These are phyloP conservation scores for Venturia effusa DNA, from an alignment of 2,329 filamentous ascomycete species.

Conservation along the genomic window DNA sequence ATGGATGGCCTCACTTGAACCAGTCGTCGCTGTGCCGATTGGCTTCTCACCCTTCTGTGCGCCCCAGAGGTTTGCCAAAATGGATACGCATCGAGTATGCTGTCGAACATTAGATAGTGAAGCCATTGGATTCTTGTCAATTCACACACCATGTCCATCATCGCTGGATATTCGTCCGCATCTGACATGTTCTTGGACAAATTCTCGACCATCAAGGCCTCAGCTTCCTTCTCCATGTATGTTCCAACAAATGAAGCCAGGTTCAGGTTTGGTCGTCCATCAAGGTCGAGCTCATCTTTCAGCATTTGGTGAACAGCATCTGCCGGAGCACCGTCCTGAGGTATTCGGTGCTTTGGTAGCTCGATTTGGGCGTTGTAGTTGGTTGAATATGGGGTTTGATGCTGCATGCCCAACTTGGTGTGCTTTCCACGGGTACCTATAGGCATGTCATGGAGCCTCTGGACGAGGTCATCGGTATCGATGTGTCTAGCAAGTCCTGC, in stretches of 20 bases:
- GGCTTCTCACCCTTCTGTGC: constrained; percentile 51
- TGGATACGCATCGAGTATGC: constrained; percentile 57
- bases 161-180: constrained; percentile 37
- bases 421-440: constrained; percentile 26
- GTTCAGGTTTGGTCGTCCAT: constrained; percentile 57
- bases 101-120: neutral
- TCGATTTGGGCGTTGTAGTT: constrained; percentile 44
- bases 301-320: constrained; percentile 55
- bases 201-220: constrained; percentile 56
- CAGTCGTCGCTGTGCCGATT: constrained; percentile 59
- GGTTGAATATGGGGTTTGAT: constrained; percentile 46
- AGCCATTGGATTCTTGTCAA: constrained; percentile 3
- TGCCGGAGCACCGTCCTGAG: constrained; percentile 45
- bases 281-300: constrained; percentile 42
- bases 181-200: constrained; percentile 63
- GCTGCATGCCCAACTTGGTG: constrained; percentile 20
- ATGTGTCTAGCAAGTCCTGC: constrained; percentile 38
- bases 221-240: constrained; percentile 58
- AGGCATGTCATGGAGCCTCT: constrained; percentile 38
- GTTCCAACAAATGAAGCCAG: constrained; percentile 61
- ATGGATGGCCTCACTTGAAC: constrained; percentile 61
- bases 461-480: constrained; percentile 40
- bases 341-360: constrained; percentile 50
- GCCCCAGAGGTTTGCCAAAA: constrained; percentile 57
- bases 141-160: constrained; percentile 34